These are phyloP conservation scores for Heliamphora exappendiculata DNA, from an alignment of 148 eudicot species.

Conservation along the genomic window DNA sequence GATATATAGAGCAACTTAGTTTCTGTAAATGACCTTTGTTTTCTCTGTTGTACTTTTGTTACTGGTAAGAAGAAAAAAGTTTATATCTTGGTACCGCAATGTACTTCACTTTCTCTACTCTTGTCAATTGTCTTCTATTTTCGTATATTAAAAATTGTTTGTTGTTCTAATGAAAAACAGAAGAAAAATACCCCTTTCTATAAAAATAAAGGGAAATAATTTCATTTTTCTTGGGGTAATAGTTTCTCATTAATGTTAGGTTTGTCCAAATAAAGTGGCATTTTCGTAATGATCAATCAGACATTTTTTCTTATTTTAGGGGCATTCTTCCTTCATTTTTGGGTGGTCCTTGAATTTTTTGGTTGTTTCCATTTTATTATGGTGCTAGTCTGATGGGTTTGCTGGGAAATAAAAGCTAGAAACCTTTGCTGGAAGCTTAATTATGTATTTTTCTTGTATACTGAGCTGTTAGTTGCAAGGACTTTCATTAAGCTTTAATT, in stretches of 20 bases:
- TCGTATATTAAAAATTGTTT: neutral
- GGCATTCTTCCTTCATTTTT: neutral
- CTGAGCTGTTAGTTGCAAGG: no score
- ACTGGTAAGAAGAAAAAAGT: neutral
- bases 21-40: neutral
- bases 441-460: no score
- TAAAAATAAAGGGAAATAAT: neutral
- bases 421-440: no score
- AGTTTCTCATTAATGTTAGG: neutral
- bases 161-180: neutral
- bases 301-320: neutral
- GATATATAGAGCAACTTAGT: no score
- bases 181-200: neutral
- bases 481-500: no score
- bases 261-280: neutral
- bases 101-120: slow-evolving; percentile 6
- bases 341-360: neutral
- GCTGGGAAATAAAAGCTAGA: neutral
- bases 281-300: neutral
- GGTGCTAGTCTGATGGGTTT: neutral
- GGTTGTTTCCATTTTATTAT: neutral
- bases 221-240: neutral
- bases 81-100: slow-evolving; percentile 11
- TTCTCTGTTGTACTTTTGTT: neutral
- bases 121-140: neutral